Percentiles rank a stretch among this genome's conserved stretches.
phyloP scores from a whole-genome alignment of 768 basidiomycete genomes.

The Psilocybe cyanescens region DNA sequence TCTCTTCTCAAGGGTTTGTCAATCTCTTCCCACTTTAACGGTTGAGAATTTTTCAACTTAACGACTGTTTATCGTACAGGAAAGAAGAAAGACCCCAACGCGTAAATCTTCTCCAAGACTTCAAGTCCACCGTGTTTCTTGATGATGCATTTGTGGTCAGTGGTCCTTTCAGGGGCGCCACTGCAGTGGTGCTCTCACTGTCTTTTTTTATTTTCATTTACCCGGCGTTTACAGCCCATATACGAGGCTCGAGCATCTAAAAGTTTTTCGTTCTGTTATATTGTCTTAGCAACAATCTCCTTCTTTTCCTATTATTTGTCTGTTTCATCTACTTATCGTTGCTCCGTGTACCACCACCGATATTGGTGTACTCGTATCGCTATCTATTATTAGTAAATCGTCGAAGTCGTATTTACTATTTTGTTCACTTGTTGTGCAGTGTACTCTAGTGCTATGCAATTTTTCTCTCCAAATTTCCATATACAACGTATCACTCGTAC shows the following conservation, averaged over 20 bases:
- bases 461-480: not conserved
- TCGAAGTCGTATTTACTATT: not conserved
- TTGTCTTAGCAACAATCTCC: too few relatives aligned
- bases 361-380: not conserved
- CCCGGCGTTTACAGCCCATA: too few relatives aligned
- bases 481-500: not conserved
- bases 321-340: not conserved
- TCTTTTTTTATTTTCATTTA: too few relatives aligned
- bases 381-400: not conserved
- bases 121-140: too few relatives aligned
- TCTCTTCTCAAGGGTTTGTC: constrained; percentile 27
- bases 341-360: not conserved
- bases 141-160: too few relatives aligned
- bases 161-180: too few relatives aligned
- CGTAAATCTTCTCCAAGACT: too few relatives aligned
- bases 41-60: not conserved
- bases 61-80: not conserved
- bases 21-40: not conserved
- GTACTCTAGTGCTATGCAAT: not conserved
- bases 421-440: not conserved
- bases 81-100: not conserved
- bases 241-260: too few relatives aligned
- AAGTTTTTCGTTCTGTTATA: too few relatives aligned
- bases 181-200: too few relatives aligned
- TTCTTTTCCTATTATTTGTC: not conserved